phyloP scores from a whole-genome alignment of 139 green algal species.

The Tetradesmus obliquus region DNA sequence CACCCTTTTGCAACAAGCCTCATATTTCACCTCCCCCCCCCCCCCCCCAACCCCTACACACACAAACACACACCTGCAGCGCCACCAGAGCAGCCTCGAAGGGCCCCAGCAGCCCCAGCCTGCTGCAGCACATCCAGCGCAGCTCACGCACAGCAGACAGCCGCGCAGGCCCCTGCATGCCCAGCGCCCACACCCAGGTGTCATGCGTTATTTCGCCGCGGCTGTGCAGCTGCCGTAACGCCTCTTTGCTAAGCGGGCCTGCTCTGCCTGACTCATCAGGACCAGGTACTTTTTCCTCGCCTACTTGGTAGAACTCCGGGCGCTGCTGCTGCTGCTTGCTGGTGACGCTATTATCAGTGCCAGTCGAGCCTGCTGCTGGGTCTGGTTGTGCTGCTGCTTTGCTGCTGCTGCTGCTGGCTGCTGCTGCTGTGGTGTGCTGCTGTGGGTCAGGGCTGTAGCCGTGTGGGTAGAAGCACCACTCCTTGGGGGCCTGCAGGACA shows the following conservation, averaged over 20 bases:
- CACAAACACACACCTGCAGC: constrained; percentile 26
- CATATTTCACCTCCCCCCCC: too few relatives aligned
- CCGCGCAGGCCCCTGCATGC: constrained; percentile 67
- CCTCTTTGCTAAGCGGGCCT: constrained; percentile 82
- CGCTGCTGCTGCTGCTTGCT: background rate
- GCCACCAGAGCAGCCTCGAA: constrained; percentile 49
- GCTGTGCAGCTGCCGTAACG: constrained; percentile 69
- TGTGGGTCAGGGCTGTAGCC: constrained; percentile 43
- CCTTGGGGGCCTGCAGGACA: constrained; percentile 63
- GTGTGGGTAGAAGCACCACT: constrained; percentile 82
- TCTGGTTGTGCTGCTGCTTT: background rate
- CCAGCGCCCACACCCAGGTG: constrained; percentile 71
- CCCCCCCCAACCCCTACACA: background rate
- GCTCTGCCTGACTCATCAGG: constrained; percentile 51
- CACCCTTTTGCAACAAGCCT: too few relatives aligned
- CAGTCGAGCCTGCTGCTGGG: background rate
- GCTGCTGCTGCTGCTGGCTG: constrained; percentile 4
- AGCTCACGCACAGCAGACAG: constrained; percentile 82
- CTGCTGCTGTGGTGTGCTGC: background rate
- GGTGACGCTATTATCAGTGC: background rate
- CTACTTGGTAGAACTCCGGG: constrained; percentile 6
- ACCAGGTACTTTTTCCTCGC: background rate
- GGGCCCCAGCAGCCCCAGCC: constrained; percentile 41
- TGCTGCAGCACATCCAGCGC: constrained; percentile 80
- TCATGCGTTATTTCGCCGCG: constrained; percentile 55